Base-by-base conservation (phyloP, 2,329 filamentous ascomycete species). In the Fusarium burgessii region DNA sequence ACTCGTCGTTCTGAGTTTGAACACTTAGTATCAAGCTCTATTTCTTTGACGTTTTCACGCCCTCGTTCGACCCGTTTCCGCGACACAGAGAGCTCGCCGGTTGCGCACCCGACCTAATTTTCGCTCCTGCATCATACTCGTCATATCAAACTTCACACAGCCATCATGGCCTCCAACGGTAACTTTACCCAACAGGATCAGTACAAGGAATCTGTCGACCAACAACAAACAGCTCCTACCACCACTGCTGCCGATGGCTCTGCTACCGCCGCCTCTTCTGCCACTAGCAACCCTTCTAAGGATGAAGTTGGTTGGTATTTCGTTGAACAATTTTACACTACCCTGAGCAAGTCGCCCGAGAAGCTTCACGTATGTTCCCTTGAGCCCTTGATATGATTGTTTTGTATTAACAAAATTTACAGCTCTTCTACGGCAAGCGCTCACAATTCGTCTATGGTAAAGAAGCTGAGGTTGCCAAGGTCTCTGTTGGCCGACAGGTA, bases 271-370 rank as follows among this genome's bases (percentile, higher is more conserved):
- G 71, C 79, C 66, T 73, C 77, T 67, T 75, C 77, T 70, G 73
- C 78, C 60, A 83, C 81, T 76, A 84, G 79, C 78, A 85, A 88
- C 76, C 83, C 90, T 42, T 86, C 87, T 77, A 98, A 97, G 86
- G 94, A 97, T 81, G 94, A 98, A 85, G 94, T 99, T 75, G 96
- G 94, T 82, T 99, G 96, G 96, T 98, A 95, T 85, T 99, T 99
- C 77, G 96, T 99, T 64, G 95, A 98, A 88, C 94, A 97, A 83
- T 99, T 98, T 87, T 99, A 99, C 85, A 98, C 93, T 76, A 99
- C 94, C 69, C 85, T 99, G 79, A 98, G 95, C 90, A 95, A 95
- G 84, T 93, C 87, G 74, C 95, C 96, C 25, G 94, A 97, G 80
- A 97, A 96, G 84, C 92, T 99, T 77, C 95, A 94, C 80, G 89